These are phyloP conservation scores for Choanephora cucurbitarum DNA, from an alignment of 371 early-diverging fungal genomes.

Conservation along the genomic window DNA sequence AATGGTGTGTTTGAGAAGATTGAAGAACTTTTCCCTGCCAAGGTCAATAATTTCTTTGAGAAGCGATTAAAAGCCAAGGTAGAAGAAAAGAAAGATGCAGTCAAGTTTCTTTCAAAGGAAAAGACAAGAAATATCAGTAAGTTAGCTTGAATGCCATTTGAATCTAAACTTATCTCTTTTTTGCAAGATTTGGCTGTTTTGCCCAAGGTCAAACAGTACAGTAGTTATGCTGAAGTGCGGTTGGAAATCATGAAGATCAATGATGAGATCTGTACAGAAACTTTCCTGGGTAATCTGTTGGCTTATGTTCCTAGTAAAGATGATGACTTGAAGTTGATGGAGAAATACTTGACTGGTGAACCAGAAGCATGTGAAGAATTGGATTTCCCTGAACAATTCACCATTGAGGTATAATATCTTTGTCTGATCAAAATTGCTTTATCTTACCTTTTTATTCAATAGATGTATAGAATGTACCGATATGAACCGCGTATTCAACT, in stretches of 20 bases:
- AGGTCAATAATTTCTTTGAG: conserved; percentile 43
- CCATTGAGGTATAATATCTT: conserved; percentile 43
- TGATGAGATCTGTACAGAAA: conserved; percentile 47
- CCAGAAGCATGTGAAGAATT: conserved; percentile 47
- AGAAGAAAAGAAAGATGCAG: conserved; percentile 40
- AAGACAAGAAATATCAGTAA: conserved; percentile 46
- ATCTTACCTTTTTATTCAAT: too few relatives aligned
- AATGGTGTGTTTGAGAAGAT: conserved; percentile 41
- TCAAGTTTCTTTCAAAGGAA: conserved; percentile 45
- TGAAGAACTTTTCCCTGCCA: conserved; percentile 44
- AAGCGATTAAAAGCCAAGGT: conserved; percentile 33
- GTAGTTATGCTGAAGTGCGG: conserved; percentile 39
- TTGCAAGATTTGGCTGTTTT: conserved; percentile 43
- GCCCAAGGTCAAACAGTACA: conserved; percentile 33
- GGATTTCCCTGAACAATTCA: conserved; percentile 59
- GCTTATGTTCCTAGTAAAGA: conserved; percentile 39
- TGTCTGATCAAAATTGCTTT: too few relatives aligned
- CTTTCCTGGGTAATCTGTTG: conserved; percentile 49
- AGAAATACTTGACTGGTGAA: conserved; percentile 44
- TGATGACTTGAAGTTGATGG: conserved; percentile 49
- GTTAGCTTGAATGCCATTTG: too few relatives aligned
- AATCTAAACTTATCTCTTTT: neutral
- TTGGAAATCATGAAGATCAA: conserved; percentile 38
- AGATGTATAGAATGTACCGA: conserved; percentile 55
- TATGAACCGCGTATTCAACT: conserved; percentile 50